Base-by-base conservation (phyloP, 192 early-diverging fungal species). In the Coemansia sp. region DNA sequence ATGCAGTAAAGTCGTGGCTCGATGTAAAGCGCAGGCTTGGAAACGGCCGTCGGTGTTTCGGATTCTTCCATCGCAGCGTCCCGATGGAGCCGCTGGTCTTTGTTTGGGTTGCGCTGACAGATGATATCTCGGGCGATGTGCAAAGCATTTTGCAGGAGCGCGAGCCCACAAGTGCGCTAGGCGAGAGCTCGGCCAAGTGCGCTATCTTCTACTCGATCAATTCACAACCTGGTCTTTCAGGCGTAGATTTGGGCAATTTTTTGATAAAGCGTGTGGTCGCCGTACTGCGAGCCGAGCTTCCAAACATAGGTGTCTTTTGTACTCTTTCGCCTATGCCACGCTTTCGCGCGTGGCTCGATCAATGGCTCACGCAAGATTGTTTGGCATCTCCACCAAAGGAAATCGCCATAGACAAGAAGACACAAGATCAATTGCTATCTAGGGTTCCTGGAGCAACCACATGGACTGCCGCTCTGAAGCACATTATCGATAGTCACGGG, bases 181-280 rank as follows among this genome's bases (percentile, higher is more conserved):
- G 49, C 11, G 73, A 86, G 39, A 62, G 84, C 11, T 73, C 85
- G 7, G 69, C 90, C 14, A 77, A 75, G 8, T 88, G 86, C 63
- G 96, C 94, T 14, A 90, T 95, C 2, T 98, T 97, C 71, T 98
- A 98, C 78, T 96, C 96, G 3, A 97, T 98, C 65, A 93, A 92
- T 15, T 92, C 92, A 21, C 94, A 97, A 68, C 86, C 86, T 39
- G 91, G 93, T 2, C 84, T 98, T 11, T 85, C 92, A 14, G 94
- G 96, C 21, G 92, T 98, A 36, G 92, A 98, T 48, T 67, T 98
- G 24, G 96, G 94, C 9, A 94, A 93, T 75, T 93, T 94, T 73
- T 72, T 95, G 65, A 93, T 96, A 70, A 95, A 95, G 66, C 88
- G 91, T 15, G 94, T 95, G 3, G 92, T 98, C 6, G 83, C 85